These are phyloP conservation scores for Trichomonas vaginalis DNA, from an alignment of 208 protist species.

Conservation along the genomic window DNA sequence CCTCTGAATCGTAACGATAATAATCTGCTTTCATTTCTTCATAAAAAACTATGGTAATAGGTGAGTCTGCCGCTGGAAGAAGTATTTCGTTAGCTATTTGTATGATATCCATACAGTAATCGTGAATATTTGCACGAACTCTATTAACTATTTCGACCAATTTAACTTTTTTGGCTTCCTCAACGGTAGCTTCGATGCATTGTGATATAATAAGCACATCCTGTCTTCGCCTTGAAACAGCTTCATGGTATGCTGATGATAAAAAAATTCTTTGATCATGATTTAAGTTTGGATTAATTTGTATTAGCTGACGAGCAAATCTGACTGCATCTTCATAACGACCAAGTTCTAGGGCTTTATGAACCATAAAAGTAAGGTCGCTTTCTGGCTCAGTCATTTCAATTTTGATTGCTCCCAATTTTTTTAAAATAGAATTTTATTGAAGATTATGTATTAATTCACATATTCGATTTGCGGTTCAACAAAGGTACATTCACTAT, in stretches of 20 bases:
- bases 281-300: background rate
- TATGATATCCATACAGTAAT: constrained; percentile 58
- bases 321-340: background rate
- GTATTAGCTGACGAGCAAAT: background rate
- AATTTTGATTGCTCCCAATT: background rate
- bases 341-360: background rate
- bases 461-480: no score
- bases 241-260: background rate
- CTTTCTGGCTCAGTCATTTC: background rate
- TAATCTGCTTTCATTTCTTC: constrained; percentile 63
- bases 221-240: background rate
- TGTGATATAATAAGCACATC: background rate
- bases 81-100: constrained; percentile 74
- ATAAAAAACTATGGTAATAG: constrained; percentile 59
- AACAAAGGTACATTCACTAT: no score
- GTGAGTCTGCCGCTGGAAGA: constrained; percentile 51
- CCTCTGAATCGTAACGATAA: constrained; percentile 61
- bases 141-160: background rate
- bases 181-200: background rate
- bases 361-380: background rate
- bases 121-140: constrained; percentile 15
- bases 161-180: background rate
- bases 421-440: no score
- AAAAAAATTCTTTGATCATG: background rate
- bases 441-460: no score